Conservation (phyloP, 1,284 basidiomycete genomes). For the Leccinum glutinopallens region DNA sequence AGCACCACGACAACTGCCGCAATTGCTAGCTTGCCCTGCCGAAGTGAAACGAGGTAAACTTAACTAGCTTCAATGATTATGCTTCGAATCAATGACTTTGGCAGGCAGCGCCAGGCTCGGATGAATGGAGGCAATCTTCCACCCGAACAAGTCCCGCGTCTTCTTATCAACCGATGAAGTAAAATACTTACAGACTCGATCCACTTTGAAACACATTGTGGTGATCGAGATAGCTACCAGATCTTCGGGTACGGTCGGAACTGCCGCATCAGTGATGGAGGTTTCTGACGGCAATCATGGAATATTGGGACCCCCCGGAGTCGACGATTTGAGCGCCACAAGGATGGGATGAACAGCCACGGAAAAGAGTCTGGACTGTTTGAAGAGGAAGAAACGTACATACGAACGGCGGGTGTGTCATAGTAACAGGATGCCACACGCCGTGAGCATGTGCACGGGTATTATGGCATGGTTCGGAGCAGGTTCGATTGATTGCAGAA, state of each 20-base stretch:
- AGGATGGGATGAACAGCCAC: slow-evolving; percentile 18
- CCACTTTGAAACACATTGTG: slow-evolving; percentile 8
- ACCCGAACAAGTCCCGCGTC: slow-evolving; percentile 14
- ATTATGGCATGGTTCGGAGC: slow-evolving; percentile 18
- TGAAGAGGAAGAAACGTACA: slow-evolving; percentile 19
- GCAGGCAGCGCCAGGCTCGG: slow-evolving; percentile 8
- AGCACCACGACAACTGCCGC: slow-evolving; percentile 2
- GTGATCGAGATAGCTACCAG: background rate
- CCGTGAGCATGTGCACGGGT: slow-evolving; percentile 18
- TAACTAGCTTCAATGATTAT: slow-evolving; percentile 13
- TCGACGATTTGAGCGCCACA: slow-evolving; percentile 18
- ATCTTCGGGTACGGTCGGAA: slow-evolving; percentile 1
- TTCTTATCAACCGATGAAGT: slow-evolving; percentile 18
- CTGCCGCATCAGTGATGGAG: background rate
- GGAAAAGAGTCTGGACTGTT: slow-evolving; percentile 1
- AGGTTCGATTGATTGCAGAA: slow-evolving; percentile 9
- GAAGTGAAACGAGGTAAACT: slow-evolving; percentile 3
- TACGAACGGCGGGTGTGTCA: background rate
- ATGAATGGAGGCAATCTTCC: slow-evolving; percentile 12
- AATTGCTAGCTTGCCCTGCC: background rate
- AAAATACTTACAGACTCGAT: slow-evolving; percentile 14
- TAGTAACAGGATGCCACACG: slow-evolving; percentile 15
- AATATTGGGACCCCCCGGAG: background rate
- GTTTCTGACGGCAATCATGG: slow-evolving; percentile 21
- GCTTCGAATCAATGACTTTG: slow-evolving; percentile 2